Percentiles rank a stretch among this genome's conserved stretches.
Conservation (phyloP, 768 basidiomycete species). For the Collybiopsis luxurians region DNA sequence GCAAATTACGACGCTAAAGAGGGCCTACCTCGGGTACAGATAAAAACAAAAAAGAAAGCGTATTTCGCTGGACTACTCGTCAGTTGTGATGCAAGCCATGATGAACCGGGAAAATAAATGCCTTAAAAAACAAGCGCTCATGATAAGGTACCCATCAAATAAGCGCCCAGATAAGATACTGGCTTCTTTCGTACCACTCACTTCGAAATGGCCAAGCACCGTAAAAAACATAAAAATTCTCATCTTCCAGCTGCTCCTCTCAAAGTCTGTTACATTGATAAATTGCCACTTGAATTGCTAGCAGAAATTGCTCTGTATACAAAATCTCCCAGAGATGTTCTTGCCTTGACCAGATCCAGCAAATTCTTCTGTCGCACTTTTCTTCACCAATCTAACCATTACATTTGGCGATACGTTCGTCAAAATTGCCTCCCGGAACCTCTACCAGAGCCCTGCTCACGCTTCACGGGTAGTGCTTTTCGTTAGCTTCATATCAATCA, state of each 20-base stretch:
- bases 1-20: too few species aligned
- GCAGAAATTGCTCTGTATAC: constrained; percentile 58
- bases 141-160: too few species aligned
- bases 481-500: too few species aligned
- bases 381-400: constrained; percentile 17
- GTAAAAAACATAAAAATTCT: too few species aligned
- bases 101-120: neutral
- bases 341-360: constrained; percentile 58
- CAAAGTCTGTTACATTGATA: too few species aligned
- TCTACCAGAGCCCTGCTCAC: constrained; percentile 36
- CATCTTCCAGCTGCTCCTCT: too few species aligned
- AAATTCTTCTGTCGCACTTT: constrained; percentile 26
- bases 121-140: too few species aligned
- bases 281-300: constrained; percentile 60
- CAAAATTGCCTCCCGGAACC: constrained; percentile 26
- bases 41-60: too few species aligned
- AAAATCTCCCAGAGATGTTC: constrained; percentile 47
- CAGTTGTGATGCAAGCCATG: neutral
- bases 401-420: constrained; percentile 61
- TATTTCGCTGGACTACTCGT: neutral
- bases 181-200: too few species aligned
- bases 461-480: neutral
- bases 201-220: too few species aligned
- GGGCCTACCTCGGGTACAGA: too few species aligned
- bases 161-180: too few species aligned